These are phyloP conservation scores for Imleria badia DNA, from an alignment of 768 basidiomycete genomes.

Conservation along the genomic window DNA sequence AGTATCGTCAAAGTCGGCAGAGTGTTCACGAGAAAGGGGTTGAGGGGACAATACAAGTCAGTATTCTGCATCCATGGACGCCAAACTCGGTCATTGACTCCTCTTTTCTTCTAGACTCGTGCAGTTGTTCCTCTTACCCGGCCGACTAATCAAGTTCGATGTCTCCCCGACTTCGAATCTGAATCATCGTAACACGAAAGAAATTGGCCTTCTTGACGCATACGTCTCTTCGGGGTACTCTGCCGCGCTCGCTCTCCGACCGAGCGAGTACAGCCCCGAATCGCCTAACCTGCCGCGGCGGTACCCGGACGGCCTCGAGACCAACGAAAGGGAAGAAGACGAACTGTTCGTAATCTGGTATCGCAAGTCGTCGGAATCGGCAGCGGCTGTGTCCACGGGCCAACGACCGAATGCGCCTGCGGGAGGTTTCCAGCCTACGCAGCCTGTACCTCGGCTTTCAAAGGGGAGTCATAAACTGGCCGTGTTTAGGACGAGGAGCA, in stretches of 20 bases:
- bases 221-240: slow-evolving; percentile 89
- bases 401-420: slow-evolving; percentile 19
- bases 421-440: slow-evolving; percentile 15
- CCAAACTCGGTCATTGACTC: not conserved
- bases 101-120: slow-evolving; percentile 46
- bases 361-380: slow-evolving; percentile 36
- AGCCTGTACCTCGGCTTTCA: slow-evolving; percentile 49
- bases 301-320: slow-evolving; percentile 89
- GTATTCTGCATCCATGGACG: slow-evolving; percentile 24
- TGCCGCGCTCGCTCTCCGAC: slow-evolving; percentile 63
- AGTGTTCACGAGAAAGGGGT: slow-evolving; percentile 67
- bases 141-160: slow-evolving; percentile 71
- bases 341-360: slow-evolving; percentile 83
- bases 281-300: slow-evolving; percentile 57
- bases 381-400: not conserved
- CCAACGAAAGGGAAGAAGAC: slow-evolving; percentile 85
- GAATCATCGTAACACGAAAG: slow-evolving; percentile 53
- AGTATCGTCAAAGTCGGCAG: slow-evolving; percentile 73
- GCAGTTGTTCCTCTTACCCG: slow-evolving; percentile 73
- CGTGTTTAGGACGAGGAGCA: slow-evolving; percentile 74
- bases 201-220: slow-evolving; percentile 65
- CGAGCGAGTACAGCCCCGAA: slow-evolving; percentile 61
- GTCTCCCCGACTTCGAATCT: slow-evolving; percentile 58
- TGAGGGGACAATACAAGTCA: slow-evolving; percentile 77
- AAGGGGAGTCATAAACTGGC: slow-evolving; percentile 54